phyloP scores from a whole-genome alignment of 176 grass and related monocot species.

The Guadua angustifolia region DNA sequence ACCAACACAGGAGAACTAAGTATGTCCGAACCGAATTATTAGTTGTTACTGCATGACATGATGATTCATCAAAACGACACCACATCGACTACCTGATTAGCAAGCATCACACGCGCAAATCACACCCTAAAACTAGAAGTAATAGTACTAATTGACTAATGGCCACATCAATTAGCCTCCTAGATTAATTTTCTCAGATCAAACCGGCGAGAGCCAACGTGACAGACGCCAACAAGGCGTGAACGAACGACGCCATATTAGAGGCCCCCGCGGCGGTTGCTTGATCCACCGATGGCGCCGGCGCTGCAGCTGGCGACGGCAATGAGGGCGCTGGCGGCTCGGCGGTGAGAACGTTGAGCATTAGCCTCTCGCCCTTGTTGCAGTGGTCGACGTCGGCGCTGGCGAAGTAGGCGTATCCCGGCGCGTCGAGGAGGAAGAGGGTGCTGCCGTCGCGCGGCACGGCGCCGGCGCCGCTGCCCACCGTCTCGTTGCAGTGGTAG shows the following conservation, averaged over 20 bases:
- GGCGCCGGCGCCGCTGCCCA: background rate
- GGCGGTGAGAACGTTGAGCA: constrained; percentile 47
- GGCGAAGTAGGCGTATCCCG: constrained; percentile 66
- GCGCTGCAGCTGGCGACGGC: background rate
- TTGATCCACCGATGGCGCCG: constrained; percentile 14
- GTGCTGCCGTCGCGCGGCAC: constrained; percentile 58
- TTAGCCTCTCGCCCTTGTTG: constrained; percentile 63
- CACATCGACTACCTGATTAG: background rate
- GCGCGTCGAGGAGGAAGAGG: constrained; percentile 53
- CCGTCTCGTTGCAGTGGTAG: constrained; percentile 84
- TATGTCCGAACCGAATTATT: background rate
- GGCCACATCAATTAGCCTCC: background rate
- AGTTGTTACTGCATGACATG: background rate
- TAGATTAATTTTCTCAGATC: background rate
- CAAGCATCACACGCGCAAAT: background rate
- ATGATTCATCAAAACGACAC: background rate
- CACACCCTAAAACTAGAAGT: background rate
- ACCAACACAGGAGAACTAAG: too few relatives aligned
- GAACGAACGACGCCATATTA: background rate
- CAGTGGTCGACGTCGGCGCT: constrained; percentile 66
- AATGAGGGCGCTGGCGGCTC: background rate
- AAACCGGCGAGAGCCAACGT: background rate
- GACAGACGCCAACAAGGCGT: background rate
- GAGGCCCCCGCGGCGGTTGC: background rate
- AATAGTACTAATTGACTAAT: background rate